These are phyloP conservation scores for Bjerkandera adusta DNA, from an alignment of 1,284 basidiomycete genomes.

Conservation along the genomic window DNA sequence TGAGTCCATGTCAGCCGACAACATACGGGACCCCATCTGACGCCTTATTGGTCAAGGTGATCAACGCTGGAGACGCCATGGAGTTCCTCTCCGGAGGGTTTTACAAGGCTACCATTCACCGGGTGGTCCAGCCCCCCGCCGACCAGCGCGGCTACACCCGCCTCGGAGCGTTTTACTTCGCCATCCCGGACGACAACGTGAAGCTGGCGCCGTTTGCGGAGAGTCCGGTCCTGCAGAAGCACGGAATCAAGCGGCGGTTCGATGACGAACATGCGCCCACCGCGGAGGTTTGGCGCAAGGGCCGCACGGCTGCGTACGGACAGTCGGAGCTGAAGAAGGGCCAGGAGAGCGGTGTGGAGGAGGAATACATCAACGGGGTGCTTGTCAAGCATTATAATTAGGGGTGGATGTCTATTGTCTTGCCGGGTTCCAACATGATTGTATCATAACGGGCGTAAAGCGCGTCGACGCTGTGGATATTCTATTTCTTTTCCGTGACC, in stretches of 20 bases:
- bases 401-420: too few relatives aligned
- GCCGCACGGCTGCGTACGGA: slow-evolving; percentile 36
- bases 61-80: slow-evolving; percentile 43
- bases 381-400: slow-evolving; percentile 32
- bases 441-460: too few relatives aligned
- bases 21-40: too few relatives aligned
- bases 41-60: too few relatives aligned
- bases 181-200: slow-evolving; percentile 30
- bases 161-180: slow-evolving; percentile 44
- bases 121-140: slow-evolving; percentile 45
- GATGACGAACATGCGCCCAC: slow-evolving; percentile 35
- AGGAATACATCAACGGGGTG: slow-evolving; percentile 33
- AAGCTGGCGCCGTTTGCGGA: slow-evolving; percentile 27
- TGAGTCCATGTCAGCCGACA: slow-evolving; percentile 28
- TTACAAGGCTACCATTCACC: slow-evolving; percentile 41
- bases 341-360: slow-evolving; percentile 28
- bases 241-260: slow-evolving; percentile 31
- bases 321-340: slow-evolving; percentile 25
- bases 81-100: slow-evolving; percentile 44
- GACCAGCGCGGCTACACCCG: slow-evolving; percentile 43
- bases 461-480: too few relatives aligned
- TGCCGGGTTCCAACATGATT: too few relatives aligned
- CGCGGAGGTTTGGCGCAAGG: slow-evolving; percentile 40
- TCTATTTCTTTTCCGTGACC: too few relatives aligned
- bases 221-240: slow-evolving; percentile 31